phyloP scores from a whole-genome alignment of 2,329 filamentous ascomycete species.

The Nothophaeocryptopus gaeumannii region DNA sequence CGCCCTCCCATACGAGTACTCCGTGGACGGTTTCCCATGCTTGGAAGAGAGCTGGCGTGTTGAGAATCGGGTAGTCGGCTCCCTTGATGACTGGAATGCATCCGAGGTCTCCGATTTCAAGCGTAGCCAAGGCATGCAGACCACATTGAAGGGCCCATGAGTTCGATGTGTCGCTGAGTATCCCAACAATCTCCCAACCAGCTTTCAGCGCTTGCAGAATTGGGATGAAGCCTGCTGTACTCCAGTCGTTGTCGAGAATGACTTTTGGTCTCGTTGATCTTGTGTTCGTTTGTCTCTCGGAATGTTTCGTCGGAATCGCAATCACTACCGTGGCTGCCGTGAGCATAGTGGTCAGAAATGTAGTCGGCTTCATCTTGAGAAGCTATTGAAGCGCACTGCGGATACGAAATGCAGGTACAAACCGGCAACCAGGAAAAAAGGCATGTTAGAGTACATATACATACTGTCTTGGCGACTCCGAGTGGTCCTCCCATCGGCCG shows the following conservation, averaged over 20 bases:
- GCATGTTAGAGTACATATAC: neutral
- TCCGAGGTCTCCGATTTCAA: conserved; percentile 47
- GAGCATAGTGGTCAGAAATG: neutral
- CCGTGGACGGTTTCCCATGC: conserved; percentile 48
- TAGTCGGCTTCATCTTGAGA: neutral
- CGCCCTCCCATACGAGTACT: conserved; percentile 47
- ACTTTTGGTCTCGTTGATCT: conserved; percentile 27
- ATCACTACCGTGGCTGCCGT: neutral
- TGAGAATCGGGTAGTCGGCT: conserved; percentile 48
- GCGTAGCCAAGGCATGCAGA: conserved; percentile 47
- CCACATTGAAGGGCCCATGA: conserved; percentile 48
- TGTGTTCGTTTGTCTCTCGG: neutral
- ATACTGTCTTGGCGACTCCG: neutral
- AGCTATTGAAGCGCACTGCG: neutral
- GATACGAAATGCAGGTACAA: conserved; percentile 5
- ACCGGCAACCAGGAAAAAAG: neutral
- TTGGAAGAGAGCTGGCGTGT: conserved; percentile 43
- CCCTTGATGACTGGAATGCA: conserved; percentile 52
- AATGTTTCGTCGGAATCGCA: conserved; percentile 1
- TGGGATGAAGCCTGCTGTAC: conserved; percentile 42
- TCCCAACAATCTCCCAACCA: conserved; percentile 45
- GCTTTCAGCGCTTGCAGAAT: conserved; percentile 47
- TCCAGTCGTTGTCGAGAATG: conserved; percentile 51
- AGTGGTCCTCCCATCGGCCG: no score
- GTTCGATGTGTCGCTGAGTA: conserved; percentile 44